A percentile compares a stretch with the other conserved stretches of the same genome.
Evolutionary conservation across 257 asterid species (phyloP).

Genomic region (Salvia rosmarinus): DNA sequence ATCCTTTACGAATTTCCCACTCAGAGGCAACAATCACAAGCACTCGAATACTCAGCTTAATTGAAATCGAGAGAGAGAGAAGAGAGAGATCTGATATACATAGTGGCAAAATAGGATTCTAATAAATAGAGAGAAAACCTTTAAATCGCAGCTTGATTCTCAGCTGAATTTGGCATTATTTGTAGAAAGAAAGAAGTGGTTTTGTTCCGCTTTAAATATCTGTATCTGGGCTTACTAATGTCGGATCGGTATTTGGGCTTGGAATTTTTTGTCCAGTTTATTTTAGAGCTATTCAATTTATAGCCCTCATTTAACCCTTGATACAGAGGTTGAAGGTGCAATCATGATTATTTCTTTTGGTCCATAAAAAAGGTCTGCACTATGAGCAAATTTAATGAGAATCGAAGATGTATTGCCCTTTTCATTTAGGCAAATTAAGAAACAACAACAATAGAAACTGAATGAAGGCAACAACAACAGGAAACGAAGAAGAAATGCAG

Average conservation of each 20-base stretch:
- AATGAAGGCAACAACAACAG: too few species aligned
- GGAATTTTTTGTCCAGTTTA: not conserved
- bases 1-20: slow-evolving; percentile 26
- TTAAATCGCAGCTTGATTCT: not conserved
- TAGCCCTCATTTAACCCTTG: too few species aligned
- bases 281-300: too few species aligned
- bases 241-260: not conserved
- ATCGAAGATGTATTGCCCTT: too few species aligned
- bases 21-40: slow-evolving; percentile 25
- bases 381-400: too few species aligned
- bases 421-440: too few species aligned
- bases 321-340: too few species aligned
- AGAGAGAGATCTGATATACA: too few species aligned
- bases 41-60: not conserved
- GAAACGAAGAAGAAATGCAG: too few species aligned
- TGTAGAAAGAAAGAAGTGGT: not conserved
- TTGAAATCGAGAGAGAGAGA: not conserved
- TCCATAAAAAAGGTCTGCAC: too few species aligned
- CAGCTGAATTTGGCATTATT: not conserved
- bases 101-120: not conserved
- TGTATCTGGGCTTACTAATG: not conserved
- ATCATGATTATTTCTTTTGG: too few species aligned
- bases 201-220: slow-evolving; percentile 29
- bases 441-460: too few species aligned
- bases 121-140: not conserved